Evolutionary conservation across 2,329 filamentous ascomycete genomes (phyloP), one percentile per base, ranked within the genome.

Genomic region (Chaetomiaceae sp.): DNA sequence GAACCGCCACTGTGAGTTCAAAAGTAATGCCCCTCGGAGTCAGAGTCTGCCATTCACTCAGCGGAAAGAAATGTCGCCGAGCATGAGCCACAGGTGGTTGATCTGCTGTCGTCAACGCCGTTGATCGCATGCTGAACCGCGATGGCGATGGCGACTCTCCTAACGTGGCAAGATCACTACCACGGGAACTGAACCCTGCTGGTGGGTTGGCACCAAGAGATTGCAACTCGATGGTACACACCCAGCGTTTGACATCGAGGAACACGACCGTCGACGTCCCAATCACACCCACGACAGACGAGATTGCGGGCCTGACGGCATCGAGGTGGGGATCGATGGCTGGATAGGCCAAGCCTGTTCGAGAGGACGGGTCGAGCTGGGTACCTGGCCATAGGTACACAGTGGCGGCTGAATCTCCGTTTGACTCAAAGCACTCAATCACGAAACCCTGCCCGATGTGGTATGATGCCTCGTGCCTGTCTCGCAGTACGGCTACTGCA

Each of bases 141-240:
- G 44, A 25, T 2, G 37, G 13, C 12, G 13, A 23, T 34, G 25
- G 3, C 27, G 23, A 19, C 19, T 30, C 2, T 6, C 5, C 5
- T 20, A 19, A 12, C 9, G n/a, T 37, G 0, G n/a, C 6, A 12
- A 25, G 20, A 13, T 16, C 34, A 2, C 5, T 9, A 8, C 7
- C 2, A 19, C 43, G 21, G 17, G n/a, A 19, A 8, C 9, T 4
- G 3, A 9, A n/a, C 3, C 2, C 9, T 19, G 20, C 2, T 5
- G 43, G 14, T 16, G 21, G 33, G 9, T 14, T 9, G 5, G n/a
- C 14, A 2, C 4, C 3, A n/a, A 45, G 39, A 27, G 48, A 49
- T 27, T 54, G 50, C 4, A 65, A 16, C 13, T 63, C 56, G 12
- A 58, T 31, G 40, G 57, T 65, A 48, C 63, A 65, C 2, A 65